Percentiles rank a stretch among this genome's conserved stretches.
Evolutionary conservation across 768 basidiomycete species (phyloP).

Genomic region (Tulasnella calospora): DNA sequence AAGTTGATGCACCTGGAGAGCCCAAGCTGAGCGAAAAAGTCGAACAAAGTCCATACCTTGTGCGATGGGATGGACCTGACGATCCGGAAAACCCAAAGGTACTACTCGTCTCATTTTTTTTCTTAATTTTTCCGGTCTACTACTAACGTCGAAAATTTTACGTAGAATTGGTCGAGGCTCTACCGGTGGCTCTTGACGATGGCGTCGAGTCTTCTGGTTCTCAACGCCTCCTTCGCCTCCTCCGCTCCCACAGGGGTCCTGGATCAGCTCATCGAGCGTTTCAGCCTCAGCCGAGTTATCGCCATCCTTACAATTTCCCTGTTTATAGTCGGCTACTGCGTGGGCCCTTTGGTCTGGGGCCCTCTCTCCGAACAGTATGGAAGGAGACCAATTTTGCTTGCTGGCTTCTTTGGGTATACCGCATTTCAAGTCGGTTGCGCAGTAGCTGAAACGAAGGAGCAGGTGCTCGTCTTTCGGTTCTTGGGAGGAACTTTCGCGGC

Average conservation of each 20-base stretch:
- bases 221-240: constrained; percentile 25
- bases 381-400: constrained; percentile 38
- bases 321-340: constrained; percentile 30
- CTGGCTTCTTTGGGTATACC: constrained; percentile 35
- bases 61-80: constrained; percentile 21
- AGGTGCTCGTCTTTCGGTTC: constrained; percentile 34
- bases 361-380: constrained; percentile 37
- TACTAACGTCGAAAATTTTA: background rate
- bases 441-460: constrained; percentile 37
- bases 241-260: constrained; percentile 26
- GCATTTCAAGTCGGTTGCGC: constrained; percentile 36
- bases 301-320: constrained; percentile 26
- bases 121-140: no score
- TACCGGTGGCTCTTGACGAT: constrained; percentile 23
- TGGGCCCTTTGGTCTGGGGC: constrained; percentile 37
- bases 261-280: constrained; percentile 23
- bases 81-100: constrained; percentile 25
- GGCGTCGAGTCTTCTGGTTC: constrained; percentile 5
- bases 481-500: constrained; percentile 31
- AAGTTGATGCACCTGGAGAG: background rate
- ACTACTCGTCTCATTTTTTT: constrained; percentile 1
- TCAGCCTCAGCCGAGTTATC: constrained; percentile 12
- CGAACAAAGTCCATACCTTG: constrained; percentile 8
- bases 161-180: constrained; percentile 21
- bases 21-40: background rate